Percentiles rank a stretch among this genome's conserved stretches.
Conservation (phyloP, 345 rosid species). For the Cardamine chenopodiifolia region DNA sequence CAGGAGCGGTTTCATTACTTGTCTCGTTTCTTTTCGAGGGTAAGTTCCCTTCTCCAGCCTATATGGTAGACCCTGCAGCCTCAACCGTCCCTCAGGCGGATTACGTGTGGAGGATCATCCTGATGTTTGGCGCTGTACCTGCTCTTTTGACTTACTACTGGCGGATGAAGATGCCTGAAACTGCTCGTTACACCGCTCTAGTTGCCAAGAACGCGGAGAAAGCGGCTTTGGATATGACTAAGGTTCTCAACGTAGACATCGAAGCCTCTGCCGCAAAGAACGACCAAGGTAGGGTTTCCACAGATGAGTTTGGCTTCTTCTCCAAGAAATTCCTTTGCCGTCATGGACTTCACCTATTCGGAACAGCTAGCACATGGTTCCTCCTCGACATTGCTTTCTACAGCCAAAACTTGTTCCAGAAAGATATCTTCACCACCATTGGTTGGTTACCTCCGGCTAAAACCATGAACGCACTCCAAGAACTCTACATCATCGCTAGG, state of each 20-base stretch:
- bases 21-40: constrained; percentile 49
- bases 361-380: constrained; percentile 72
- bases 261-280: constrained; percentile 56
- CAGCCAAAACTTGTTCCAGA: constrained; percentile 76
- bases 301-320: constrained; percentile 58
- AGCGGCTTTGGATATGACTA: constrained; percentile 73
- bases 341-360: constrained; percentile 65
- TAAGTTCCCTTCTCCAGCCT: constrained; percentile 50
- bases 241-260: constrained; percentile 65
- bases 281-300: constrained; percentile 22
- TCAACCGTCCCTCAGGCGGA: constrained; percentile 71
- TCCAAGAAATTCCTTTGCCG: constrained; percentile 47
- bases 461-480: constrained; percentile 71
- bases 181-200: constrained; percentile 78
- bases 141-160: constrained; percentile 68
- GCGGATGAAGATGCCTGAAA: constrained; percentile 83
- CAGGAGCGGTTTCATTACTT: constrained; percentile 55
- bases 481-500: constrained; percentile 58
- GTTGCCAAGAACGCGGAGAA: constrained; percentile 63
- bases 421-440: constrained; percentile 67
- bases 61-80: constrained; percentile 35
- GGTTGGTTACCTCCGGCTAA: constrained; percentile 74
- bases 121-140: constrained; percentile 76
- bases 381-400: constrained; percentile 73
- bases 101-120: constrained; percentile 63